Base-by-base conservation (phyloP, 1,284 basidiomycete genomes). In the Gastroboletus turbinatus region DNA sequence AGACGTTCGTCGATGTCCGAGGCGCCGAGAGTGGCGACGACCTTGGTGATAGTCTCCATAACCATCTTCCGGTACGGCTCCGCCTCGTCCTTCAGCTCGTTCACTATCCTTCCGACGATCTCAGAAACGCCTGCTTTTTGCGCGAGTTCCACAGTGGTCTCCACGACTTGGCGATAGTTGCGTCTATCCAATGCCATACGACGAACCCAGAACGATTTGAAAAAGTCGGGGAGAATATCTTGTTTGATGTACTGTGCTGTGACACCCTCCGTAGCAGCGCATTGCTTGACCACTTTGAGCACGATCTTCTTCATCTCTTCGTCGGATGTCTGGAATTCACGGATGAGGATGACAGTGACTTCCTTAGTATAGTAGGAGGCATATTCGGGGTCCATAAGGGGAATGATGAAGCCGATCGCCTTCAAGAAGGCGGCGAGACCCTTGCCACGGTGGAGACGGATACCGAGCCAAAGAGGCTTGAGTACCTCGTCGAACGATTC, bases 241-340 rank as follows among this genome's bases (percentile, higher is more conserved):
- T 97, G 89, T 65, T 94, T 95, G 71, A 98, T 96, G 71, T 97
- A 98, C 32, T 85, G 82, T 4, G 94, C 85, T 0, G 93, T 94
- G 39, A 98, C 96, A 77, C 95, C 96, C 68, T 99, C 97, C 0
- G 97, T 99, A 8, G 93, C 92, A 38, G 97, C 94, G 70, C 97
- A 99, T 73, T 99, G 96, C 76, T 98, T 97, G 68, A 99, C 96
- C 53, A 99, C 97, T 73, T 99, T 98, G 50, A 99, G 78, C 4
- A 99, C 96, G 64, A 99, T 99, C 81, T 98, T 97, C 81, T 98
- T 97, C 97, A 99, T 99, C 79, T 99, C 97, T 75, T 99, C 97
- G 72, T 99, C 97, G 10, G 96, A 97, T 7, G 94, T 98, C 74
- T 97, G 96, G 80, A 99, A 99, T 77, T 99, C 97, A 71, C 97